These are phyloP conservation scores for Fusarium redolens DNA, from an alignment of 2,329 filamentous ascomycete genomes.

Conservation along the genomic window DNA sequence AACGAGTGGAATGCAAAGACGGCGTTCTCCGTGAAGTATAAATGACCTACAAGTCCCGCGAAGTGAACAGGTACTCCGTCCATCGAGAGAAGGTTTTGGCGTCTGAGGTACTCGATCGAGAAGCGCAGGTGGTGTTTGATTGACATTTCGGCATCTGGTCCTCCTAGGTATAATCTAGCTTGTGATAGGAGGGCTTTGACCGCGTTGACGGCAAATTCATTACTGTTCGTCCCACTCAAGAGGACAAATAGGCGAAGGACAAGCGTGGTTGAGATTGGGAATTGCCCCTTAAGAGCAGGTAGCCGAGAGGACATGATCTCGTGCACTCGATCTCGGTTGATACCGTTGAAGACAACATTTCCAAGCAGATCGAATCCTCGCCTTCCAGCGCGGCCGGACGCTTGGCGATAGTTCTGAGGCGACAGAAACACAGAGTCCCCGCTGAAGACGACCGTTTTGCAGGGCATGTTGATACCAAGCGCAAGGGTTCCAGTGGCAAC, in stretches of 20 bases:
- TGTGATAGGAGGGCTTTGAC: slow-evolving; percentile 77
- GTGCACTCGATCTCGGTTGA: slow-evolving; percentile 69
- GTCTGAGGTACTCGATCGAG: slow-evolving; percentile 81
- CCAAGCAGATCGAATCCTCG: slow-evolving; percentile 84
- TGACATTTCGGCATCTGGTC: slow-evolving; percentile 73
- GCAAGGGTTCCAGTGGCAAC: slow-evolving; percentile 81
- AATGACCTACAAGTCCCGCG: slow-evolving; percentile 74
- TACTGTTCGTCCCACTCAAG: slow-evolving; percentile 72
- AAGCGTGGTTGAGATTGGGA: slow-evolving; percentile 79
- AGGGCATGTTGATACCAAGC: slow-evolving; percentile 86
- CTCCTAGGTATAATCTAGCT: slow-evolving; percentile 76
- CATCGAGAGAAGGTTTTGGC: slow-evolving; percentile 72
- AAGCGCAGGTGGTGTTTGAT: slow-evolving; percentile 82
- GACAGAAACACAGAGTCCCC: slow-evolving; percentile 80
- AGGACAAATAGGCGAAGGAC: slow-evolving; percentile 76
- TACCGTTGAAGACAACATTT: slow-evolving; percentile 81
- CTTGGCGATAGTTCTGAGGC: slow-evolving; percentile 81
- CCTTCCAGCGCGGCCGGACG: slow-evolving; percentile 80
- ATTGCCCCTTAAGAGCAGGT: slow-evolving; percentile 80
- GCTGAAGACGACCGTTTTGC: slow-evolving; percentile 81
- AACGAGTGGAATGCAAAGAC: slow-evolving; percentile 82
- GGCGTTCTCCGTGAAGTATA: slow-evolving; percentile 82
- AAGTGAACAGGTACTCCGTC: slow-evolving; percentile 77
- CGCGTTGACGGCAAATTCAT: slow-evolving; percentile 69
- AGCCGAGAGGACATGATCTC: slow-evolving; percentile 79